Percentiles rank a stretch among this genome's conserved stretches.
These are phyloP conservation scores for Hypoxylon rubiginosum DNA, from an alignment of 2,329 filamentous ascomycete species.

Conservation along the genomic window DNA sequence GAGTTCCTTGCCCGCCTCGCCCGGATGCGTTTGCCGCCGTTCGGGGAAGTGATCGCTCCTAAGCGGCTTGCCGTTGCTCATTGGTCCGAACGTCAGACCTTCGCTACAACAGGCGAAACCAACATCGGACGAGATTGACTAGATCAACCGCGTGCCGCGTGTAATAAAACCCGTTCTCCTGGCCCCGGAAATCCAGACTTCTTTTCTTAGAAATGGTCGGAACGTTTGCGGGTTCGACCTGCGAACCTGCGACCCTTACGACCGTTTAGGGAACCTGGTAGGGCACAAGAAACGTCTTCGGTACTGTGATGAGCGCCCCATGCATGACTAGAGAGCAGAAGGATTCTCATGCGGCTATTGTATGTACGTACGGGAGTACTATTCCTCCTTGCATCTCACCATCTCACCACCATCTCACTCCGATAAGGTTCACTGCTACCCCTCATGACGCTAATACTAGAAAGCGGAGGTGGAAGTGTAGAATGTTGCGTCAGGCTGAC, in stretches of 20 bases:
- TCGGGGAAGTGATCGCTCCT: conserved; percentile 44
- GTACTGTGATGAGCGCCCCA: conserved; percentile 32
- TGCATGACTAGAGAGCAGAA: conserved; percentile 30
- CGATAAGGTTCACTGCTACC: conserved; percentile 44
- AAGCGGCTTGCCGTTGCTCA: conserved; percentile 44
- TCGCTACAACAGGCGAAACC: conserved; percentile 28
- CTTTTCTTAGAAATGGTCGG: conserved; percentile 44
- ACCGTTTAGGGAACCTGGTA: conserved; percentile 28
- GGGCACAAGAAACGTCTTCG: conserved; percentile 31
- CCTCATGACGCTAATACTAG: conserved; percentile 42
- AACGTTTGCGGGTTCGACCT: conserved; percentile 29
- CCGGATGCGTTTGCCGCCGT: conserved; percentile 45
- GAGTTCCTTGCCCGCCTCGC: conserved; percentile 22
- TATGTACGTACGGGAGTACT: conserved; percentile 15
- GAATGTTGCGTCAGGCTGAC: conserved; percentile 44
- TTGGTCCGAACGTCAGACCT: conserved; percentile 41
- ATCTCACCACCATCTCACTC: conserved; percentile 37
- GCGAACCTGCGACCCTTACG: conserved; percentile 16
- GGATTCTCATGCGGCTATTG: conserved; percentile 42
- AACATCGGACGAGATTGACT: conserved; percentile 41
- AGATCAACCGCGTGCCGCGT: conserved; percentile 40
- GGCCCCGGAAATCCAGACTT: conserved; percentile 26
- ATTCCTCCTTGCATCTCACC: conserved; percentile 32
- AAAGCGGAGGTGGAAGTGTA: conserved; percentile 43
- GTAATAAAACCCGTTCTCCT: conserved; percentile 40